Evolutionary conservation across 495 filamentous ascomycete species (phyloP).

Genomic region (Penicillium paxilli): DNA sequence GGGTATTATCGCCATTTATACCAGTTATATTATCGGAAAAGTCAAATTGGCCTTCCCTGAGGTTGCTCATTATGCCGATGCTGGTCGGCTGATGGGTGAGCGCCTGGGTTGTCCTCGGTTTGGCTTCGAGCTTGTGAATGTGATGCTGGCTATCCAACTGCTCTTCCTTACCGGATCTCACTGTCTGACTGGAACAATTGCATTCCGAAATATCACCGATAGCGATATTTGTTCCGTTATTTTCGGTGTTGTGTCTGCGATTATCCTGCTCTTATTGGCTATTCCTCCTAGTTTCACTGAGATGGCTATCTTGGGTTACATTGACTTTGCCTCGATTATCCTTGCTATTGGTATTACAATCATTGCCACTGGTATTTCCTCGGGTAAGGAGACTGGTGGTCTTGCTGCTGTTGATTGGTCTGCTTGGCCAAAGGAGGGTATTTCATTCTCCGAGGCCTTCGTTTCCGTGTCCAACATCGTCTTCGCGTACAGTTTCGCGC

Average conservation of each 20-base stretch:
- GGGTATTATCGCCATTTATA: constrained; percentile 31
- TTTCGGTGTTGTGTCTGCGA: constrained; percentile 57
- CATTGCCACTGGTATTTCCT: constrained; percentile 55
- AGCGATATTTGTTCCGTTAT: constrained; percentile 59
- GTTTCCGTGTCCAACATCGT: constrained; percentile 65
- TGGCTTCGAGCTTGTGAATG: constrained; percentile 57
- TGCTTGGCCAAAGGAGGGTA: constrained; percentile 21
- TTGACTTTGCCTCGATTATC: constrained; percentile 25
- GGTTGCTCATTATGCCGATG: constrained; percentile 63
- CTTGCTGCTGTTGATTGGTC: constrained; percentile 29
- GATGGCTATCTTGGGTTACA: constrained; percentile 56
- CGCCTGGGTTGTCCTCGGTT: constrained; percentile 22
- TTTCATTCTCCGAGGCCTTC: constrained; percentile 34
- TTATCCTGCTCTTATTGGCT: constrained; percentile 56
- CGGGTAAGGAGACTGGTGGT: constrained; percentile 21
- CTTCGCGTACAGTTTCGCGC: constrained; percentile 60
- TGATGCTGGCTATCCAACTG: constrained; percentile 57
- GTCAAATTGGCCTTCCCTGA: constrained; percentile 63
- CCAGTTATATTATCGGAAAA: constrained; percentile 65
- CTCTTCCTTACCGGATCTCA: constrained; percentile 68
- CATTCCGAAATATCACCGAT: constrained; percentile 57
- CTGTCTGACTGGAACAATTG: constrained; percentile 65
- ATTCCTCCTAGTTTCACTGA: constrained; percentile 52
- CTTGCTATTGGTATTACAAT: constrained; percentile 64
- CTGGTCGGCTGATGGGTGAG: constrained; percentile 48